phyloP scores from a whole-genome alignment of 192 early-diverging fungal species.

The Coemansia sp. region DNA sequence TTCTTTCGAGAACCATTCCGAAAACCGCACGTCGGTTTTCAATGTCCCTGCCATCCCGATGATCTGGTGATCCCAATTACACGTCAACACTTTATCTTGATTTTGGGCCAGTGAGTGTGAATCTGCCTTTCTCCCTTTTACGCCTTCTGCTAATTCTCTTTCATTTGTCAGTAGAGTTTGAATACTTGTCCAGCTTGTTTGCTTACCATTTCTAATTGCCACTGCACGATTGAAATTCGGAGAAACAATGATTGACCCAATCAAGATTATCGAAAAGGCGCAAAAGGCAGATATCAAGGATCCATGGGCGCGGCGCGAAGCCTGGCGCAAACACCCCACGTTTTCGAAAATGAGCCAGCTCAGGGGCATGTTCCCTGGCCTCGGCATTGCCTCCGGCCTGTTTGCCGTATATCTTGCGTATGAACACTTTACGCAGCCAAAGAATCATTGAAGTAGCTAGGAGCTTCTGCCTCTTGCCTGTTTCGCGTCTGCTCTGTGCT shows the following conservation, averaged over 20 bases:
- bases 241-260: conserved; percentile 41
- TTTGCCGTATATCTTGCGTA: conserved; percentile 73
- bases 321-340: conserved; percentile 71
- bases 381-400: conserved; percentile 75
- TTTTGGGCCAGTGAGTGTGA: neutral
- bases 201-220: neutral
- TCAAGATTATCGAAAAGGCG: conserved; percentile 49
- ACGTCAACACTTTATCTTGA: neutral
- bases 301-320: conserved; percentile 75
- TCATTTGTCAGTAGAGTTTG: neutral
- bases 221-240: neutral
- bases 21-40: neutral
- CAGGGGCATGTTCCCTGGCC: conserved; percentile 72
- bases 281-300: conserved; percentile 57
- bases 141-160: no score
- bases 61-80: neutral
- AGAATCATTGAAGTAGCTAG: conserved; percentile 30
- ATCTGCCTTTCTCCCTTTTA: neutral
- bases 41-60: neutral
- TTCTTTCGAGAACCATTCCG: neutral
- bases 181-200: neutral
- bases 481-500: neutral
- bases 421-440: conserved; percentile 60
- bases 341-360: conserved; percentile 67
- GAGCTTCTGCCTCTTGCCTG: neutral